These are phyloP conservation scores for Guyanaporus albipodus DNA, from an alignment of 768 basidiomycete genomes.

Conservation along the genomic window DNA sequence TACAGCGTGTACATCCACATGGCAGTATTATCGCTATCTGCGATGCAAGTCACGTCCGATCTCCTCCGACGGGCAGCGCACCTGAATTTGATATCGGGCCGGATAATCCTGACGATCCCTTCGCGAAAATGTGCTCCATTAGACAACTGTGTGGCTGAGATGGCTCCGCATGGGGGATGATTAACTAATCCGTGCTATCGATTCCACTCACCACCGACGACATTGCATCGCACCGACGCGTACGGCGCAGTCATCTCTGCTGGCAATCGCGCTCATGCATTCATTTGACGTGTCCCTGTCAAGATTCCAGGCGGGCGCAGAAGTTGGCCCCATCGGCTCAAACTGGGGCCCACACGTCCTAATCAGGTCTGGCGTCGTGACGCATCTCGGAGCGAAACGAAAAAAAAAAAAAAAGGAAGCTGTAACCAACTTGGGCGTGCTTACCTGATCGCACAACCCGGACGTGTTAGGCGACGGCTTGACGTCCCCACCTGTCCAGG, in stretches of 20 bases:
- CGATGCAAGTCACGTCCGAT: conserved; percentile 25
- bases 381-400: conserved; percentile 24
- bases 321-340: conserved; percentile 8
- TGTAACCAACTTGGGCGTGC: conserved; percentile 6
- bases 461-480: conserved; percentile 16
- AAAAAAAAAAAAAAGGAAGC: conserved; percentile 33
- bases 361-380: conserved; percentile 7
- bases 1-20: no score
- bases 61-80: conserved; percentile 18
- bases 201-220: conserved; percentile 7
- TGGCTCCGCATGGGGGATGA: conserved; percentile 20
- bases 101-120: conserved; percentile 32
- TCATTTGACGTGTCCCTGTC: conserved; percentile 18
- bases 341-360: conserved; percentile 9
- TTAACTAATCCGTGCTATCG: conserved; percentile 28
- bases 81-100: conserved; percentile 20
- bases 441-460: conserved; percentile 24
- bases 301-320: conserved; percentile 19
- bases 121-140: conserved; percentile 24
- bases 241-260: conserved; percentile 18
- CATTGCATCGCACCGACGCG: conserved; percentile 21
- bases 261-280: conserved; percentile 19
- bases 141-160: conserved; percentile 16
- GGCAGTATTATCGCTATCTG: no score
- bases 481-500: conserved; percentile 17